A percentile compares a stretch with the other conserved stretches of the same genome.
These are phyloP conservation scores for Penicillium diatomitis DNA, from an alignment of 495 filamentous ascomycete genomes.

Conservation along the genomic window DNA sequence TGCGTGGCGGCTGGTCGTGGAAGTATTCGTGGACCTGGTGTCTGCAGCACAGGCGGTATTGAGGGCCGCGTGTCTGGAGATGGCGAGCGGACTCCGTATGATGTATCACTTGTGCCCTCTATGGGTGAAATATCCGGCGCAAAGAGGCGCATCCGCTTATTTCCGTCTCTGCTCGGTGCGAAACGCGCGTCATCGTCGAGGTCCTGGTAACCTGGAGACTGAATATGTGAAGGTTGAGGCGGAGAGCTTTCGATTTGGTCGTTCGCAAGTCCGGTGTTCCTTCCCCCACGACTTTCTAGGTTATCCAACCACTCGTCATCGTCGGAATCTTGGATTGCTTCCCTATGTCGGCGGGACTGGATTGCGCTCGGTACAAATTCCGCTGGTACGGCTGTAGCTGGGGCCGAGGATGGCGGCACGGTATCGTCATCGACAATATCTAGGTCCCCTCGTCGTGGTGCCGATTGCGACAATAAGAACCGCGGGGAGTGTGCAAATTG, in stretches of 20 bases:
- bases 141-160: conserved; percentile 23
- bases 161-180: conserved; percentile 10
- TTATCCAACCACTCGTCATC: conserved; percentile 11
- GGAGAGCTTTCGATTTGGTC: conserved; percentile 17
- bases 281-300: neutral
- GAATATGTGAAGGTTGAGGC: conserved; percentile 1
- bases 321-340: conserved; percentile 30
- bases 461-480: conserved; percentile 28
- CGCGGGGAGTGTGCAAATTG: conserved; percentile 37
- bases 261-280: neutral
- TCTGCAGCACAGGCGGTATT: neutral
- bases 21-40: neutral
- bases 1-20: neutral
- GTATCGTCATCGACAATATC: conserved; percentile 19
- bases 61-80: conserved; percentile 10
- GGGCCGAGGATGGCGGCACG: conserved; percentile 9
- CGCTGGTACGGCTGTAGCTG: conserved; percentile 2
- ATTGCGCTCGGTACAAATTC: neutral
- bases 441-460: conserved; percentile 2
- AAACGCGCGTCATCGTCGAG: conserved; percentile 26
- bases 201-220: conserved; percentile 7
- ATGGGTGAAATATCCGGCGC: neutral
- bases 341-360: conserved; percentile 15
- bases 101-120: too few species aligned
- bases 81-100: conserved; percentile 5